Evolutionary conservation across 331 rosid species (phyloP).

Genomic region (Erythrophleum ivorense): DNA sequence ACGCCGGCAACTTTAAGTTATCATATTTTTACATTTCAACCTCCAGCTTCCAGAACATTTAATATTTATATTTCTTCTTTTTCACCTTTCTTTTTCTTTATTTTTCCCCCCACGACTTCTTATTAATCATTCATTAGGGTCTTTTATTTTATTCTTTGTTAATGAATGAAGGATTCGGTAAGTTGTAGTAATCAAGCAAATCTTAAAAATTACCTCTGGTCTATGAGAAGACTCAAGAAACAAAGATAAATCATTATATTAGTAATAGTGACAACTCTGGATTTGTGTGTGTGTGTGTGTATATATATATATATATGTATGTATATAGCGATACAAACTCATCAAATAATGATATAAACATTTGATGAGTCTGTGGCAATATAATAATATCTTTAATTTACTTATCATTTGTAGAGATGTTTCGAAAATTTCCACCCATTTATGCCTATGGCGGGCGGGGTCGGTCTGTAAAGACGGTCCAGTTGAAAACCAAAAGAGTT

Average conservation of each 20-base stretch:
- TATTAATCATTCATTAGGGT: background rate
- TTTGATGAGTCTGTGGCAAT: too few relatives aligned
- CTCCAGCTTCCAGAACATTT: background rate
- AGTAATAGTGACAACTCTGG: too few relatives aligned
- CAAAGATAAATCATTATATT: background rate
- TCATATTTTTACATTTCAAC: background rate
- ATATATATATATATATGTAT: too few relatives aligned
- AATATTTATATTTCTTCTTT: background rate
- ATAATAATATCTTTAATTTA: too few relatives aligned
- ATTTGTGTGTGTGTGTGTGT: too few relatives aligned
- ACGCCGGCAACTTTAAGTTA: background rate
- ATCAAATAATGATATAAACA: too few relatives aligned
- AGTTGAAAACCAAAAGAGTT: background rate
- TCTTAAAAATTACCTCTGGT: background rate
- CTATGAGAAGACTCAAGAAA: background rate
- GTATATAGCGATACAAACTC: too few relatives aligned
- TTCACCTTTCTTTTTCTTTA: background rate
- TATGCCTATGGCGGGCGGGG: background rate
- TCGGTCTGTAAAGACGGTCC: too few relatives aligned
- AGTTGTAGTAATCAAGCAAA: constrained; percentile 16
- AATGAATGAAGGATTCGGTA: constrained; percentile 22
- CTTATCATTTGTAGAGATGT: too few relatives aligned
- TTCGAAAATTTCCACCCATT: background rate
- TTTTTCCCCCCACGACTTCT: background rate
- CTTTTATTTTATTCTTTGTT: background rate